A percentile compares a stretch with the other conserved stretches of the same genome.
These are phyloP conservation scores for Daldinia vernicosa DNA, from an alignment of 495 filamentous ascomycete species.

Conservation along the genomic window DNA sequence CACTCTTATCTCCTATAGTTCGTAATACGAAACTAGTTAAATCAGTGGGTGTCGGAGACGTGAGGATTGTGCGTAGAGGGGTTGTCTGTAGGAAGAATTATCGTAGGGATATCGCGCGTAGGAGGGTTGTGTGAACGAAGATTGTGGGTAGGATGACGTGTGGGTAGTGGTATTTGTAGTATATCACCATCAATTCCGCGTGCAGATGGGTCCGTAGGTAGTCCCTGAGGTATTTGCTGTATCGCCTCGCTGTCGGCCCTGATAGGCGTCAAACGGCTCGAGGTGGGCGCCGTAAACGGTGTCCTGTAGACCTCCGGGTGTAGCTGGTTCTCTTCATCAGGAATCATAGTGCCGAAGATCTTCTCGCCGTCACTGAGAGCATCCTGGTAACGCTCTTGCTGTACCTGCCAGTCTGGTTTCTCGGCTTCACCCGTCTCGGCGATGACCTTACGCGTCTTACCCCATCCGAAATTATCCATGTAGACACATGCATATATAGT, in stretches of 20 bases:
- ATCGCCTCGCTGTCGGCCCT: background rate
- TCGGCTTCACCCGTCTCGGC: constrained; percentile 43
- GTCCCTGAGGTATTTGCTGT: background rate
- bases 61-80: background rate
- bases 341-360: constrained; percentile 30
- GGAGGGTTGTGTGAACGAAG: background rate
- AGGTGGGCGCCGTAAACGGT: constrained; percentile 29
- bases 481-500: constrained; percentile 41
- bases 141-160: background rate
- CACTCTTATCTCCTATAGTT: background rate
- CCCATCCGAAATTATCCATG: constrained; percentile 48
- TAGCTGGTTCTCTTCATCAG: constrained; percentile 39
- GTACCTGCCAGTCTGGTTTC: constrained; percentile 20
- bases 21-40: background rate
- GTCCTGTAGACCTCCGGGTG: constrained; percentile 30
- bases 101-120: background rate
- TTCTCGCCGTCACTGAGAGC: constrained; percentile 33
- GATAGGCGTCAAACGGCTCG: background rate
- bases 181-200: constrained; percentile 2
- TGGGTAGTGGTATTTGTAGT: constrained; percentile 1
- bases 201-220: background rate
- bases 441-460: constrained; percentile 48
- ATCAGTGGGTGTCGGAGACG: background rate
- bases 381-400: constrained; percentile 24
- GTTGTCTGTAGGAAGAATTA: too few relatives aligned